phyloP scores from a whole-genome alignment of 257 asterid species.

The Solanum rostratum region DNA sequence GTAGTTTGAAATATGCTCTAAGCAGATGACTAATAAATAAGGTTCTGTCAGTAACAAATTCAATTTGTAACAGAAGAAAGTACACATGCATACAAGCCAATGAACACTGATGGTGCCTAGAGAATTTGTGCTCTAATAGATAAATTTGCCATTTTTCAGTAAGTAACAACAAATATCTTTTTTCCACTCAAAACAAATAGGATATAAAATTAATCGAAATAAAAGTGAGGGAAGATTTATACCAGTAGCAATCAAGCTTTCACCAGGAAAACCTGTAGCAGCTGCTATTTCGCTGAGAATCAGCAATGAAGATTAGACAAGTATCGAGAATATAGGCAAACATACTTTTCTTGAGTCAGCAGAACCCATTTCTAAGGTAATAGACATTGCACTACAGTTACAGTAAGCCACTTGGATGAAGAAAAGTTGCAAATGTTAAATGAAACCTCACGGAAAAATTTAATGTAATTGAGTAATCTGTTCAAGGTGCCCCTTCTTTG shows the following conservation, averaged over 20 bases:
- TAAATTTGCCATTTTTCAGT: neutral
- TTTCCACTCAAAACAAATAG: neutral
- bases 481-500: neutral
- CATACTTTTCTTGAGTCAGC: neutral
- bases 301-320: neutral
- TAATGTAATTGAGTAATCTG: neutral
- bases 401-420: neutral
- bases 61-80: neutral
- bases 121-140: neutral
- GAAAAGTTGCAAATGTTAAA: neutral
- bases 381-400: neutral
- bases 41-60: neutral
- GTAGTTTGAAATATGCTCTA: neutral
- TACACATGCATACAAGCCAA: neutral
- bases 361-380: neutral
- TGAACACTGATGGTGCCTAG: neutral
- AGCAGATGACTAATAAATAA: neutral
- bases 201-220: neutral
- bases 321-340: neutral
- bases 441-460: neutral
- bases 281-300: no score
- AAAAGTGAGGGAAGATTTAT: constrained; percentile 1
- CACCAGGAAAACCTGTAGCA: no score
- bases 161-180: neutral
- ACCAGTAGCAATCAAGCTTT: constrained; percentile 78